Evolutionary conservation across 129 eudicot genomes (phyloP), one percentile per base, ranked within the genome.

Genomic region (Tanacetum coccineum): DNA sequence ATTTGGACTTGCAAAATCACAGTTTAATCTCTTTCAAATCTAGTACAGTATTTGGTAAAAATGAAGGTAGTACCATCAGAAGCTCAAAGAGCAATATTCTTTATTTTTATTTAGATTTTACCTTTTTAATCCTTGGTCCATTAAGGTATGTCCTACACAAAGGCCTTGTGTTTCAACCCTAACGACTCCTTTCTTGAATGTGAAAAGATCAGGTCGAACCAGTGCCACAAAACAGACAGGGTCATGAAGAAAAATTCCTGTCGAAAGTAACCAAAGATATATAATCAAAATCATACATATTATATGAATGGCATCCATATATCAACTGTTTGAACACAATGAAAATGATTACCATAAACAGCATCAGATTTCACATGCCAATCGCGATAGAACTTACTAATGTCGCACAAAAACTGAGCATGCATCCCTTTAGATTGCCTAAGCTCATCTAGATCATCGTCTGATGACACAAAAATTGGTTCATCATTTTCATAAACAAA

Each of bases 331-430:
- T 52, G 39, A 67, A 32, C 39, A 10, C 18, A 12, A 13, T 54
- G 57, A 28, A 20, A 40, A 30, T 19, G 50, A 53, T 73, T 87
- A 91, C 97, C 97, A 75, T 85, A 73, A 68, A 91, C 90, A 39
- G 93, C 87, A 72, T 91, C 97, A 55, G 97, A 91, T 67, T 91
- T 87, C 15, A 87, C 90, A 71, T 91, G 97, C 97, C 97, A 91
- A 59, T 91, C 90, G 3, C 97, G 81, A 62, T 91, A 91, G 64
- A 91, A 87, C 67, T 91, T 87, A 86, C 85, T 72, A 79, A 82
- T 85, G 64, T 87, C 84, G 13, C 81, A 70, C 70, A 87, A 20
- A 62, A 87, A 42, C 78, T 76, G 70, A 19, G 96, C 89, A 72
- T 87, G 83, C 73, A 64, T 81, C 73, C 97, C 97, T 64, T 78